phyloP scores from a whole-genome alignment of 768 basidiomycete species.

The Cystobasidium onofrii region DNA sequence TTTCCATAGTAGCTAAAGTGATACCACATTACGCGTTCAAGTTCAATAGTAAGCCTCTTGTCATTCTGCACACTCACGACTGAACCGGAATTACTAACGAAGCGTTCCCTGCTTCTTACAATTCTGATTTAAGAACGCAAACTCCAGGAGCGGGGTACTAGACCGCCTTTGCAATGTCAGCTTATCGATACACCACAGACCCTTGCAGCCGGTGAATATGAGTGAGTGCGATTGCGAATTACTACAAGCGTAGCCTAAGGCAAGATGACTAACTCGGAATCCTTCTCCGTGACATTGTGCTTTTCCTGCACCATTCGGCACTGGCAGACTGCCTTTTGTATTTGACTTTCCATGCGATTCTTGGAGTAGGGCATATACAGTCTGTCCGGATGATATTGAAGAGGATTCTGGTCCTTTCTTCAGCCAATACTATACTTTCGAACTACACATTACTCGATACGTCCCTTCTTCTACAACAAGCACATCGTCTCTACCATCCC shows the following conservation, averaged over 20 bases:
- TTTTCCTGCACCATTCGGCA: no score
- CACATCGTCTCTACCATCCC: neutral
- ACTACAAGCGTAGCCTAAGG: no score
- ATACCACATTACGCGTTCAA: neutral
- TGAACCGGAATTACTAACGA: no score
- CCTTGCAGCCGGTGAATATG: neutral
- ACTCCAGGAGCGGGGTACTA: neutral
- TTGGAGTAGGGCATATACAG: slow-evolving; percentile 1
- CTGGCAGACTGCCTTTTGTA: slow-evolving; percentile 12
- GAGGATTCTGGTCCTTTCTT: neutral
- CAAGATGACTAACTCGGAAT: no score
- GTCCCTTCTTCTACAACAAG: neutral
- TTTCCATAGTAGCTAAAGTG: neutral
- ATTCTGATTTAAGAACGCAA: neutral
- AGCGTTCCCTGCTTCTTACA: neutral
- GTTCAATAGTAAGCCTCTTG: neutral
- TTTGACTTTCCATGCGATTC: slow-evolving; percentile 9
- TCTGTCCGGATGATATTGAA: slow-evolving; percentile 2
- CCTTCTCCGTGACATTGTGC: no score
- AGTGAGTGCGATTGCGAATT: neutral
- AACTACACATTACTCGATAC: neutral
- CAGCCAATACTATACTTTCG: neutral
- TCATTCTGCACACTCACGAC: no score
- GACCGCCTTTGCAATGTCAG: neutral
- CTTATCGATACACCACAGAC: neutral